Base-by-base conservation (phyloP, 345 rosid species). In the Brassica rapa region DNA sequence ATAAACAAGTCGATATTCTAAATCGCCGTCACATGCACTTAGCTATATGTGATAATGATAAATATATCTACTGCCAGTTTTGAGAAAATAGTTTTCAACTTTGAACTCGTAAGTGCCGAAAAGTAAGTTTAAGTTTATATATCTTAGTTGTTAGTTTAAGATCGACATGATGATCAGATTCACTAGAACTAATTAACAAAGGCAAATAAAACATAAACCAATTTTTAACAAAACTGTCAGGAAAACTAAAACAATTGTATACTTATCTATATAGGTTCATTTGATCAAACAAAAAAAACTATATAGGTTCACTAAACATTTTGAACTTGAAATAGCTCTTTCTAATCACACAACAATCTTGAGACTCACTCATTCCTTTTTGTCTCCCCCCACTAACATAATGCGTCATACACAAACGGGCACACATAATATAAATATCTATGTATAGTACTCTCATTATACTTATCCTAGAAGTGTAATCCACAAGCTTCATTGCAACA, bases 351-450 rank as follows among this genome's bases (percentile, higher is more conserved):
- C 62, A 74, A 74, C 83, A 80, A 69, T 53, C 79, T 80, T 80
- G 76, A 69, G 39, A 3, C 33, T 68, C 66, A 79, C 79, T 73
- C 78, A 35, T 62, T 74, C 61, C 82, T 80, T 74, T 73, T 68
- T 74, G 79, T 68, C 82, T 61, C 71, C 75, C 56, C 65, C 74
- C 79, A 80, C 75, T 74, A 69, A 74, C 75, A 62, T 68, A 73
- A 74, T 73, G 82, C 64, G 70, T 35, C 79, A 68, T 35, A 68
- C 71, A 66, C 55, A 66, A 65, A 68, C 19, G 27, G 68, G 62
- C 61, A 27, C 71, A 70, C 62, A 76, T 21, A n/a, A 79, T 53
- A 51, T 49, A 14, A 49, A 49, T 62, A 68, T 70, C 33, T 77
- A 60, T 68, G 69, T 68, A 19, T 53, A 68, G 74, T 62, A 68